A percentile compares a stretch with the other conserved stretches of the same genome.
These are phyloP conservation scores for Suhomyces coccinellae DNA, from an alignment of 1,139 yeast species.

Conservation along the genomic window DNA sequence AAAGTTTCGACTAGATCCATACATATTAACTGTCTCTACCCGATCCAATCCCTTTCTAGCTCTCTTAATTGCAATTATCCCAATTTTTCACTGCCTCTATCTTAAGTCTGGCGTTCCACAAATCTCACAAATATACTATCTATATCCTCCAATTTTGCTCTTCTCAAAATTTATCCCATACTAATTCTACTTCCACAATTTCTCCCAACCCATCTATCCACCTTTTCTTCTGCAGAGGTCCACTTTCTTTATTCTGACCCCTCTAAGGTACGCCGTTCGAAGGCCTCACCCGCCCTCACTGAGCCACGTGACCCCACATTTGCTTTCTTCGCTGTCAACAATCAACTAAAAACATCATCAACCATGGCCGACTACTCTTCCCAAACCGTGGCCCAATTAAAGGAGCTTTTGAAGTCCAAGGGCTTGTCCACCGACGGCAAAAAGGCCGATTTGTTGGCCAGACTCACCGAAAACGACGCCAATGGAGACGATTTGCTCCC, in stretches of 20 bases:
- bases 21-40: background rate
- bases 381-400: conserved; percentile 82
- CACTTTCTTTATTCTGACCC: background rate
- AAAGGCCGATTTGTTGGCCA: conserved; percentile 76
- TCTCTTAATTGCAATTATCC: background rate
- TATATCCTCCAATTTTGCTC: no score
- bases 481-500: conserved; percentile 14
- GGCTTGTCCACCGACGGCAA: conserved; percentile 77
- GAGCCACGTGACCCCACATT: conserved; percentile 1
- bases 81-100: background rate
- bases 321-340: conserved; percentile 2
- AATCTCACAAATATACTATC: no score
- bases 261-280: background rate
- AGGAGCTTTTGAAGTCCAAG: conserved; percentile 68
- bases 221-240: background rate
- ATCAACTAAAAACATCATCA: conserved; percentile 3
- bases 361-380: conserved; percentile 59
- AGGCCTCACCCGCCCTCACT: background rate
- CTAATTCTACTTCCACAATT: background rate
- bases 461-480: conserved; percentile 48
- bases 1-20: no score
- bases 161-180: background rate
- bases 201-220: background rate
- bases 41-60: background rate
- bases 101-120: no score